These are phyloP conservation scores for Aspergillus niger DNA, from an alignment of 2,329 filamentous ascomycete species.

Conservation along the genomic window DNA sequence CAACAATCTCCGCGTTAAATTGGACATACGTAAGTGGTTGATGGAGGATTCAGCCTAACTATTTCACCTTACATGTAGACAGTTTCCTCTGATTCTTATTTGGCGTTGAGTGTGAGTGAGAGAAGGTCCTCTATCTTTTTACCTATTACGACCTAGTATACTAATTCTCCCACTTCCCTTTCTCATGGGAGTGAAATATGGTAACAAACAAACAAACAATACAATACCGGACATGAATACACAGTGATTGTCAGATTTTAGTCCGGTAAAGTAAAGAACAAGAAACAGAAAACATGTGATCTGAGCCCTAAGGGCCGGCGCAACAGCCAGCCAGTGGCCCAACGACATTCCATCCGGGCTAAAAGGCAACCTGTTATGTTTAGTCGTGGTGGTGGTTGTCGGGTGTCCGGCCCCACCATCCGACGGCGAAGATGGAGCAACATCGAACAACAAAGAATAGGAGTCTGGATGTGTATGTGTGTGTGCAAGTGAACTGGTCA, in stretches of 20 bases:
- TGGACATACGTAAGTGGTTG: conserved; percentile 1
- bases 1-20: conserved; percentile 1
- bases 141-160: neutral
- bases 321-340: neutral
- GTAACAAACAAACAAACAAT: neutral
- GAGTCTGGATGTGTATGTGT: neutral
- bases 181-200: neutral
- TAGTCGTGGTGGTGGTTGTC: no score
- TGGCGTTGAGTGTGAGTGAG: no score
- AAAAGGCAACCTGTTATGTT: neutral
- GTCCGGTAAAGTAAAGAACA: neutral
- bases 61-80: no score
- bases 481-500: no score
- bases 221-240: neutral
- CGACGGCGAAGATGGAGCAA: conserved; percentile 24
- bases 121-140: neutral
- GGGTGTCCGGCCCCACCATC: conserved; percentile 33
- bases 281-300: conserved; percentile 23
- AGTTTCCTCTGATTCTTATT: no score
- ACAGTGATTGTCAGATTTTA: conserved; percentile 17
- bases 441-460: neutral
- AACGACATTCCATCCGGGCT: neutral
- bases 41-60: neutral
- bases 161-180: neutral
- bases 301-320: conserved; percentile 19